Evolutionary conservation across 2,329 filamentous ascomycete species (phyloP).

Genomic region (Camptophora hylomeconis): DNA sequence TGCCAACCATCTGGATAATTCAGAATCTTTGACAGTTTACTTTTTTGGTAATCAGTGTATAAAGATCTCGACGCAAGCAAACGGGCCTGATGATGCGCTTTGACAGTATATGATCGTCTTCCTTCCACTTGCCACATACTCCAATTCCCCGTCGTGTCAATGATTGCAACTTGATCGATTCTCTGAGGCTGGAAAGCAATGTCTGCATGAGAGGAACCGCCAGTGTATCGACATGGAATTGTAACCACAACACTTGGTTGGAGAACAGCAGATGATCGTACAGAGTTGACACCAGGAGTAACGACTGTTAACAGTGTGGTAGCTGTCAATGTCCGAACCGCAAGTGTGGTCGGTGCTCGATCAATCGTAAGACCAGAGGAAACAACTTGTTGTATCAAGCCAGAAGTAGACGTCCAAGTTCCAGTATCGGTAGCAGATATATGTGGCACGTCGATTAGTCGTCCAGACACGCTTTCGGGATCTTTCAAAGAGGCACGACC

Average conservation of each 20-base stretch:
- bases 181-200: constrained; percentile 49
- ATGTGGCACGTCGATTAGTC: too few relatives aligned
- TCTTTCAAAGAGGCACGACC: too few relatives aligned
- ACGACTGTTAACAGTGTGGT: too few relatives aligned
- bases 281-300: too few relatives aligned
- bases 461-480: too few relatives aligned
- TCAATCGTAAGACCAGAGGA: too few relatives aligned
- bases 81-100: constrained; percentile 19
- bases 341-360: too few relatives aligned
- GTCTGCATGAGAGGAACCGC: constrained; percentile 37
- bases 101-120: constrained; percentile 19
- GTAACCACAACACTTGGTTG: constrained; percentile 34
- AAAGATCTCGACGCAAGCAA: constrained; percentile 9
- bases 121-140: constrained; percentile 34
- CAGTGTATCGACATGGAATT: constrained; percentile 30
- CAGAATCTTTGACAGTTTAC: constrained; percentile 9
- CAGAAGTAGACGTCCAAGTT: too few relatives aligned
- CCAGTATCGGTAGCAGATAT: too few relatives aligned
- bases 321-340: too few relatives aligned
- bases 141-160: constrained; percentile 43
- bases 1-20: constrained; percentile 31
- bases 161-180: constrained; percentile 41
- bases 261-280: too few relatives aligned
- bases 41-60: constrained; percentile 10
- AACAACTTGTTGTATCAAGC: too few relatives aligned